Conservation (phyloP, 2,329 filamentous ascomycete genomes). For the Nigrograna mackinnonii region DNA sequence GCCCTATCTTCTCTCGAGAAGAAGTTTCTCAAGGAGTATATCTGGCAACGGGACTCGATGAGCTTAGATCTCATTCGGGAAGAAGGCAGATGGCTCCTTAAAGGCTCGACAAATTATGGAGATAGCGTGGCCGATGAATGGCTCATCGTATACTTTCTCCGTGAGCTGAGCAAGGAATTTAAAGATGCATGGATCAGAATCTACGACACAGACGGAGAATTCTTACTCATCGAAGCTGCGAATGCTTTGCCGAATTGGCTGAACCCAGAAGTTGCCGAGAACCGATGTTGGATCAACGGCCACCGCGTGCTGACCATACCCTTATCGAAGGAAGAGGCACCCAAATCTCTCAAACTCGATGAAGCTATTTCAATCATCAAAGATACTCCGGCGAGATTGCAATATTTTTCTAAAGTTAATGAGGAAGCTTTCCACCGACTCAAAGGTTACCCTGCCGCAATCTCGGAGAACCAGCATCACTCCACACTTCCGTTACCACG, state of each 20-base stretch:
- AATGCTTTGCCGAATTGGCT: conserved; percentile 87
- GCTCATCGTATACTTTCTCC: conserved; percentile 88
- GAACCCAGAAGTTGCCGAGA: conserved; percentile 84
- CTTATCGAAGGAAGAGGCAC: conserved; percentile 36
- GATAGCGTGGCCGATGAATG: conserved; percentile 98
- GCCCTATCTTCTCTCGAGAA: conserved; percentile 66
- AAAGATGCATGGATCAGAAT: conserved; percentile 79
- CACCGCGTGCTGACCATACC: conserved; percentile 78
- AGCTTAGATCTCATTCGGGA: conserved; percentile 65
- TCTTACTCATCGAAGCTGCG: conserved; percentile 91
- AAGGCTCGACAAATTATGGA: conserved; percentile 82
- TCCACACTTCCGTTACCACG: conserved; percentile 76
- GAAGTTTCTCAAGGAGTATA: conserved; percentile 76
- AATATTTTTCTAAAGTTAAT: conserved; percentile 76
- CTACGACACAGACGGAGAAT: conserved; percentile 90
- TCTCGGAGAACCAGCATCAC: conserved; percentile 75
- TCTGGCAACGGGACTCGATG: conserved; percentile 91
- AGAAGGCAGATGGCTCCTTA: conserved; percentile 65
- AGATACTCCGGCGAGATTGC: conserved; percentile 59
- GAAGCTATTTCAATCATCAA: conserved; percentile 68
- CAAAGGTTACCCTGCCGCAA: conserved; percentile 78
- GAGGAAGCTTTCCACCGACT: conserved; percentile 90
- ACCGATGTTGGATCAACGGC: conserved; percentile 85
- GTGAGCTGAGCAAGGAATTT: conserved; percentile 76
- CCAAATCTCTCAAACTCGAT: conserved; percentile 57